These are phyloP conservation scores for Colletotrichum higginsianum DNA, from an alignment of 2,329 filamentous ascomycete genomes.

Conservation along the genomic window DNA sequence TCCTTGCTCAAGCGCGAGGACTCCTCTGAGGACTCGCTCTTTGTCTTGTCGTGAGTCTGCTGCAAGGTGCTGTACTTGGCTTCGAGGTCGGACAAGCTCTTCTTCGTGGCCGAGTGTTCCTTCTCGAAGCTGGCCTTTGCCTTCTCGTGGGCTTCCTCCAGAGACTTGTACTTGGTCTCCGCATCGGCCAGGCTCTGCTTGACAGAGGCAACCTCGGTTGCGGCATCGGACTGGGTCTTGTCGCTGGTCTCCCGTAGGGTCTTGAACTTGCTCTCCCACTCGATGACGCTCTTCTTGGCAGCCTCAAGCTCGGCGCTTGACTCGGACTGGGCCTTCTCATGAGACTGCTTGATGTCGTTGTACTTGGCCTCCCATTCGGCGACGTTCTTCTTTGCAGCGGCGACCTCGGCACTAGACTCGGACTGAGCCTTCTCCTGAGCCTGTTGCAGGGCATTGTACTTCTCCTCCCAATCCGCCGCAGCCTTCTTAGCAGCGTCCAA, in stretches of 20 bases:
- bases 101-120: constrained; percentile 32
- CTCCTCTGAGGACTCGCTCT: constrained; percentile 40
- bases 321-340: constrained; percentile 46
- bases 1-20: constrained; percentile 34
- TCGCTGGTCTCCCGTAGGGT: constrained; percentile 47
- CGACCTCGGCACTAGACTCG: constrained; percentile 45
- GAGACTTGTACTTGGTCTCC: constrained; percentile 41
- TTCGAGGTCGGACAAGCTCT: constrained; percentile 42
- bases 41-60: constrained; percentile 43
- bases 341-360: constrained; percentile 47
- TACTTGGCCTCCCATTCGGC: constrained; percentile 46
- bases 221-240: constrained; percentile 49
- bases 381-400: constrained; percentile 44
- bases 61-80: constrained; percentile 35
- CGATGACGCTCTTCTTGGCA: constrained; percentile 49
- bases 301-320: constrained; percentile 47
- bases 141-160: constrained; percentile 48
- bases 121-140: constrained; percentile 27
- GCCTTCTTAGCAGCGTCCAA: constrained; percentile 44
- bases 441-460: constrained; percentile 47
- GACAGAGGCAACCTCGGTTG: constrained; percentile 49
- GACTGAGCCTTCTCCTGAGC: constrained; percentile 47
- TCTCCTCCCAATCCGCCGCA: constrained; percentile 48
- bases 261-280: constrained; percentile 51
- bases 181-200: constrained; percentile 49